These are phyloP conservation scores for Phytophthora citrophthora DNA, from an alignment of 352 stramenopile species.

Conservation along the genomic window DNA sequence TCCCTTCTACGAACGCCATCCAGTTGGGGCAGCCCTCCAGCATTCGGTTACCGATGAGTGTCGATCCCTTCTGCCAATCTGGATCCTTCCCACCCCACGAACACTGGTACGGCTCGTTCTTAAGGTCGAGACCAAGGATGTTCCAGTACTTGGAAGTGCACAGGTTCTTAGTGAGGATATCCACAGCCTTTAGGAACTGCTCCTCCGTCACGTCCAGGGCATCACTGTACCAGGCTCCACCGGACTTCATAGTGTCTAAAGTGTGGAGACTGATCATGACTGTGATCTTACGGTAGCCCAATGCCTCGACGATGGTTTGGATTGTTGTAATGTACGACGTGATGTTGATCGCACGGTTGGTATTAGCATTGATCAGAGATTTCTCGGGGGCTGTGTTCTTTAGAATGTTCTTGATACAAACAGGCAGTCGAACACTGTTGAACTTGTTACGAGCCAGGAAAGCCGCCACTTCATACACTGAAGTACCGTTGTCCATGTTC, in stretches of 20 bases:
- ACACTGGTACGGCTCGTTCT: slow-evolving; percentile 69
- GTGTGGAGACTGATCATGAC: slow-evolving; percentile 78
- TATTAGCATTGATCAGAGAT: slow-evolving; percentile 57
- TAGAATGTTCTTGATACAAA: slow-evolving; percentile 66
- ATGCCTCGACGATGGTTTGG: slow-evolving; percentile 53
- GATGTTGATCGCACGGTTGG: slow-evolving; percentile 69
- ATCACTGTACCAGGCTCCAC: slow-evolving; percentile 62
- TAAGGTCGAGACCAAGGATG: slow-evolving; percentile 66
- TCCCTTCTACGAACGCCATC: slow-evolving; percentile 70
- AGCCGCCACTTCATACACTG: slow-evolving; percentile 64
- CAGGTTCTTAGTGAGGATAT: slow-evolving; percentile 62
- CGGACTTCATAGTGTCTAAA: slow-evolving; percentile 45
- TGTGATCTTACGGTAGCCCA: slow-evolving; percentile 63
- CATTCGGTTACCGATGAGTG: slow-evolving; percentile 65
- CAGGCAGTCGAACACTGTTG: slow-evolving; percentile 61
- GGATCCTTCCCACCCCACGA: slow-evolving; percentile 48
- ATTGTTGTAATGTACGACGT: slow-evolving; percentile 62
- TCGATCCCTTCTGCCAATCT: slow-evolving; percentile 60
- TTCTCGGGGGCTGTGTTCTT: slow-evolving; percentile 47
- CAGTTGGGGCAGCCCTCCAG: slow-evolving; percentile 63
- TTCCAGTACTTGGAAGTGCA: slow-evolving; percentile 67
- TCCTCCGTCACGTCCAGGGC: slow-evolving; percentile 52
- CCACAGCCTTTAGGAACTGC: slow-evolving; percentile 58
- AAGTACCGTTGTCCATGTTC: slow-evolving; percentile 77
- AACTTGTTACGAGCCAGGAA: slow-evolving; percentile 75